phyloP scores from a whole-genome alignment of 1,284 basidiomycete species.

The Cryptococcus neoformans region DNA sequence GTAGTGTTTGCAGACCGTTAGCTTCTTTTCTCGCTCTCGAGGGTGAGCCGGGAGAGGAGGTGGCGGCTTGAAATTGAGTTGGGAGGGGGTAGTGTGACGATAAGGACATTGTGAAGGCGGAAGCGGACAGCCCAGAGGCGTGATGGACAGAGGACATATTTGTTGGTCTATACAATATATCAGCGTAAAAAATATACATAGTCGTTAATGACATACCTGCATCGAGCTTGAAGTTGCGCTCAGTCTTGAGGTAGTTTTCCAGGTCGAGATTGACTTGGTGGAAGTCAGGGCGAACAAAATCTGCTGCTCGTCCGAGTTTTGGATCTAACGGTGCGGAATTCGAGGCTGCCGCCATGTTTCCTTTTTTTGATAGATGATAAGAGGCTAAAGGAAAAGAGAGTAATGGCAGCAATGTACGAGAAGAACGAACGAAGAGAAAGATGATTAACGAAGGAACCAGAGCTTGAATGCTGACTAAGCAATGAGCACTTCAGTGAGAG shows the following conservation, averaged over 20 bases:
- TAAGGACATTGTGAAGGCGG: slow-evolving; percentile 83
- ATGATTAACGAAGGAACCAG: not conserved
- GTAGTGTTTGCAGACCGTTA: slow-evolving; percentile 99
- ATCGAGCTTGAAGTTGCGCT: slow-evolving; percentile 85
- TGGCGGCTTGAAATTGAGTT: slow-evolving; percentile 81
- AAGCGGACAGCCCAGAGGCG: slow-evolving; percentile 78
- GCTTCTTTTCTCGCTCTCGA: slow-evolving; percentile 74
- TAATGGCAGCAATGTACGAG: not conserved
- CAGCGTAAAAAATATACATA: not conserved
- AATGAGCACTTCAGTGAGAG: not conserved
- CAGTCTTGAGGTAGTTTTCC: slow-evolving; percentile 78
- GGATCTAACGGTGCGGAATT: slow-evolving; percentile 19
- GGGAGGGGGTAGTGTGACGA: slow-evolving; percentile 81
- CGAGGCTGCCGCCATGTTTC: slow-evolving; percentile 20
- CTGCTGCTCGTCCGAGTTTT: slow-evolving; percentile 48
- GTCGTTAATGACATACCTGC: slow-evolving; percentile 59
- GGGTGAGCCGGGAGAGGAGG: slow-evolving; percentile 73
- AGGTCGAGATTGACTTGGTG: slow-evolving; percentile 87
- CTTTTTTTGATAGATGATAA: not conserved
- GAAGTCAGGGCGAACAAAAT: slow-evolving; percentile 82
- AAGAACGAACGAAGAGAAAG: not conserved
- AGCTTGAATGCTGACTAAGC: slow-evolving; percentile 2
- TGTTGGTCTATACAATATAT: slow-evolving; percentile 65
- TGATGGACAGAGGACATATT: slow-evolving; percentile 79
- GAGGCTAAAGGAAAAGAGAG: not conserved